These are phyloP conservation scores for Ascochyta rabiei DNA, from an alignment of 2,329 filamentous ascomycete genomes.

Conservation along the genomic window DNA sequence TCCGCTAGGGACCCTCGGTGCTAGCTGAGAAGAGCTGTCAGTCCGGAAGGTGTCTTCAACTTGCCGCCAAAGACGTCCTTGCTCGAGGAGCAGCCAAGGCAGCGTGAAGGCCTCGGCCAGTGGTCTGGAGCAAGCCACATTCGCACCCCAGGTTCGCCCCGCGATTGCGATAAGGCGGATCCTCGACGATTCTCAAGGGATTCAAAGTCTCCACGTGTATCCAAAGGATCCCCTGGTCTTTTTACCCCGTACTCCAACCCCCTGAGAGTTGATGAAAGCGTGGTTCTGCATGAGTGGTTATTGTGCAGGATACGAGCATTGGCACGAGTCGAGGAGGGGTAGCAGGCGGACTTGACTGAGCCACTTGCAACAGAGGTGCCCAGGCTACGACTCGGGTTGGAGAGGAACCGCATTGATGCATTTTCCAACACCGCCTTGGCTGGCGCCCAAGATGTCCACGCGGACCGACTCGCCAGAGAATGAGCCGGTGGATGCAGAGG, in stretches of 20 bases:
- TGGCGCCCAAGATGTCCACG: constrained; percentile 14
- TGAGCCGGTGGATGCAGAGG: constrained; percentile 2
- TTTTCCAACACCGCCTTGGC: constrained; percentile 24
- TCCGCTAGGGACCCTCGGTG: not conserved
- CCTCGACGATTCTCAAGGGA: constrained; percentile 1
- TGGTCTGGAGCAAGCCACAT: constrained; percentile 44
- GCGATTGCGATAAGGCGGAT: constrained; percentile 19
- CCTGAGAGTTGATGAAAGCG: too few relatives aligned
- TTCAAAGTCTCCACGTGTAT: not conserved
- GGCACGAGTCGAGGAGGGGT: not conserved
- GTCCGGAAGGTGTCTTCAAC: constrained; percentile 2
- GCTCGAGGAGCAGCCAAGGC: constrained; percentile 33
- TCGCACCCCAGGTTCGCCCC: constrained; percentile 30
- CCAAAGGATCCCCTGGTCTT: not conserved
- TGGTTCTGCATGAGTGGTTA: not conserved
- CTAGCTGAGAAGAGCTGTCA: constrained; percentile 12
- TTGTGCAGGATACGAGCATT: not conserved
- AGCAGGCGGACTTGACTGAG: not conserved
- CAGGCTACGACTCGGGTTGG: constrained; percentile 16
- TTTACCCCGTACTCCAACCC: not conserved
- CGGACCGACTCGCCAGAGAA: constrained; percentile 30
- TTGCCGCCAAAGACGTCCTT: constrained; percentile 7
- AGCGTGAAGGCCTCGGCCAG: constrained; percentile 33
- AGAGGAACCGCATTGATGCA: constrained; percentile 15
- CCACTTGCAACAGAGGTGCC: not conserved